Evolutionary conservation across 306 rosid species (phyloP), one percentile per base, ranked within the genome.

Genomic region (Rubus parviflorus): DNA sequence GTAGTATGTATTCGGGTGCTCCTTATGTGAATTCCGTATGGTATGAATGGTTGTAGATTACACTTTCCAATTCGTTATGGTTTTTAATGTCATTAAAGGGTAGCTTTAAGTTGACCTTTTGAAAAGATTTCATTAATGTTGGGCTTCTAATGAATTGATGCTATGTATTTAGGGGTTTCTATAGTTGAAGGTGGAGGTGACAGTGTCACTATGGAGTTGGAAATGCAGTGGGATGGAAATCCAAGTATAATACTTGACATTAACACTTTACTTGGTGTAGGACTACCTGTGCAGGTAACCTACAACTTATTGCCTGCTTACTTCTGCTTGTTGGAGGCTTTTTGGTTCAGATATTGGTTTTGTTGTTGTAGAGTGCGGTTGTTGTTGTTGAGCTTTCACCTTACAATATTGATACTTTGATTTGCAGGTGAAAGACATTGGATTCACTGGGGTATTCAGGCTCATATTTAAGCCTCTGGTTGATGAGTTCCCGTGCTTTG

Each of bases 181-280:
- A 88, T 92, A 85, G 80, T 92, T 68, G 99, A 95, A 79, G 93
- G 84, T 75, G 97, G 77, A 47, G 89, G 82, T 61, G 92, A 85
- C 66, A 86, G 97, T 81, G 68, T 95, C 46, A 89, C 91, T 54
- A 88, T 92, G 97, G 99, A 95, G 86, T 81, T 95, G 83, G 99
- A 95, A 84, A 84, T 95, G 97, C 87, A 95, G 64, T 95, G 99
- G 99, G 99, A 95, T 86, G 99, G 97, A 78, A 95, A 92, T 83
- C 98, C 97, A 7, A 95, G 93, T 77, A 92, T 96, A 78, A 20
- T 96, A 74, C 96, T 96, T 25, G 96, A 84, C 81, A 86, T 96
- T 75, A 96, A 92, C 78, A 92, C 99, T 77, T 83, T 87, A 62
- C 72, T 96, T 43, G 98, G 99, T 70, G 89, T 96, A 64, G 83